Evolutionary conservation across 371 early-diverging fungal species (phyloP).

Genomic region (Mucor circinelloides): DNA sequence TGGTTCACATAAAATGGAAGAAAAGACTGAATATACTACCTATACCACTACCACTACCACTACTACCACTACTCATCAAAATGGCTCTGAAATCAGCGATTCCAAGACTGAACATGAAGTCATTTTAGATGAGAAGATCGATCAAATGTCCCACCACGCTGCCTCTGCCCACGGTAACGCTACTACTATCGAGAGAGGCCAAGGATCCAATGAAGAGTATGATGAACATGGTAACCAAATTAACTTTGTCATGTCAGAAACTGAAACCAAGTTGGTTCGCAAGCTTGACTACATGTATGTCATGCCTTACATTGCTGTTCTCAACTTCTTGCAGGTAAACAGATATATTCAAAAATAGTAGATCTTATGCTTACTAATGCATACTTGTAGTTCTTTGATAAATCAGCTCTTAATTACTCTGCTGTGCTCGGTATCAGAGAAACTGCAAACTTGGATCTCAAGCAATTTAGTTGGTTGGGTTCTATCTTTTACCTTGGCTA

Average conservation of each 20-base stretch:
- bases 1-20: slow-evolving; percentile 20
- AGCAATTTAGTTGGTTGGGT: slow-evolving; percentile 36
- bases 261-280: slow-evolving; percentile 17
- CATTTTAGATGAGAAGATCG: slow-evolving; percentile 8
- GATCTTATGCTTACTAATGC: not conserved
- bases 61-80: not conserved
- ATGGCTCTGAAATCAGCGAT: not conserved
- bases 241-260: slow-evolving; percentile 13
- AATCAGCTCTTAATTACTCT: slow-evolving; percentile 31
- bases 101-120: not conserved
- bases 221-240: slow-evolving; percentile 31
- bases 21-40: slow-evolving; percentile 25
- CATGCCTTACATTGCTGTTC: slow-evolving; percentile 23
- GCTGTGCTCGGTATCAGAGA: slow-evolving; percentile 28
- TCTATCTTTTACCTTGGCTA: slow-evolving; percentile 47
- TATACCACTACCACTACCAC: slow-evolving; percentile 15
- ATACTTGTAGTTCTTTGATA: slow-evolving; percentile 34
- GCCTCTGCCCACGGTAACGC: not conserved
- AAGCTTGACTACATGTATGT: slow-evolving; percentile 26
- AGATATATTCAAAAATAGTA: not conserved
- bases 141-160: slow-evolving; percentile 1
- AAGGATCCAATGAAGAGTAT: not conserved
- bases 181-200: not conserved
- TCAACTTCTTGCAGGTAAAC: slow-evolving; percentile 27
- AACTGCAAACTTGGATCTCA: slow-evolving; percentile 21